Evolutionary conservation across 108 stramenopile genomes (phyloP), one percentile per base, ranked within the genome.

Genomic region (Mayamaea pseudoterrestris): DNA sequence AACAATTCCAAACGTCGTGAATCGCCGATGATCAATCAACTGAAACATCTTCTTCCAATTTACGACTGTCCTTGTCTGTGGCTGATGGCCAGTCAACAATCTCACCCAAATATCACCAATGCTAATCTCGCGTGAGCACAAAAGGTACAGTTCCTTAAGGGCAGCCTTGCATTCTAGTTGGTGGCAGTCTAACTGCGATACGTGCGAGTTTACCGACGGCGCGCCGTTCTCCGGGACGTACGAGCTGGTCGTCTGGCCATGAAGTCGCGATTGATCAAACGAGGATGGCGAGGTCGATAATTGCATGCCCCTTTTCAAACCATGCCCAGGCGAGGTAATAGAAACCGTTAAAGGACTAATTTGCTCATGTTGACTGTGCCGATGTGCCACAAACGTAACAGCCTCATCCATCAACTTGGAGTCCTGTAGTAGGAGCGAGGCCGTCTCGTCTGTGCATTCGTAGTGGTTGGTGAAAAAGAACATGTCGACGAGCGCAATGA

Each of bases 381-480:
- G 52, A 36, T 59, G 54, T 37, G 44, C 18, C 5, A 47, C 58
- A 47, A 54, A 69, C 8, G 57, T 62, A 0, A 49, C 26, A 0
- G 75, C 80, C 39, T 65, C 61, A 5, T 61, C 61, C 31, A 82
- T 37, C 16, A 82, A 40, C 29, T 55, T 44, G 11, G 42, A 31
- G 41, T 68, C 60, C 18, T 65, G 59, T 1, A 65, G 47, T 20
- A 83, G 58, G 51, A 78, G 59, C 22, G 69, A 44, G 14, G 60
- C 53, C 1, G 76, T 76, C 21, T 47, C 30, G 28, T 65, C 59
- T 13, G 83, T 90, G 45, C 55, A 64, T 41, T 88, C 85, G 48
- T 94, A 94, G 22, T 85, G 67, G 66, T 94, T 94, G 30, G 81
- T 58, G 63, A 90, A 94, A 9, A 80, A 70, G 55, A 94, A 94